Percentiles rank a stretch among this genome's conserved stretches.
Evolutionary conservation across 257 asterid species (phyloP).

Genomic region (Paulownia fortunei): DNA sequence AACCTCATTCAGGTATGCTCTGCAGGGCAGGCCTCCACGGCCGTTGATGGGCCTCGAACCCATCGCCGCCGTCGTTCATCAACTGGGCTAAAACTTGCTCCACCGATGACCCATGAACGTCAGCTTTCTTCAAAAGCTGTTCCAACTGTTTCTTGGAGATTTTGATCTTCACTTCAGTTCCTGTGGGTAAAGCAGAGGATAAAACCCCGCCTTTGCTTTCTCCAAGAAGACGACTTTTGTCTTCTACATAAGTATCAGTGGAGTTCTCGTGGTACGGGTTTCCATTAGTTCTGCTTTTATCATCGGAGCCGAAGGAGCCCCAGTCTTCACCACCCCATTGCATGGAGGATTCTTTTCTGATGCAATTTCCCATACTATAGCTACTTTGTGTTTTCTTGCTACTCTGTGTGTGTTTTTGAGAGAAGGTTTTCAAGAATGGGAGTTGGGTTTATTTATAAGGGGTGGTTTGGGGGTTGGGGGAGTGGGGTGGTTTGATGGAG

Average conservation of each 20-base stretch:
- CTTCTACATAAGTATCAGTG: neutral
- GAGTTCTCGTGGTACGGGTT: neutral
- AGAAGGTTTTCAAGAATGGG: neutral
- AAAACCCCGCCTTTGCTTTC: neutral
- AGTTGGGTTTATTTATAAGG: too few relatives aligned
- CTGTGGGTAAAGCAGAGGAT: neutral
- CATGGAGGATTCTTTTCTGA: conserved; percentile 48
- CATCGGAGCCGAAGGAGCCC: conserved; percentile 42
- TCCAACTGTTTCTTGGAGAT: conserved; percentile 59
- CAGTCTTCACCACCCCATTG: conserved; percentile 78
- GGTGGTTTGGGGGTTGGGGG: neutral
- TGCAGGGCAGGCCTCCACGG: conserved; percentile 61
- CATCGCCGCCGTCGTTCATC: conserved; percentile 34
- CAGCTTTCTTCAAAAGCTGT: conserved; percentile 39
- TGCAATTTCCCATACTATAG: conserved; percentile 64
- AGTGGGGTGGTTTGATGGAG: neutral
- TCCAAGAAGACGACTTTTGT: neutral
- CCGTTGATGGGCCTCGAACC: conserved; percentile 31
- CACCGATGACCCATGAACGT: conserved; percentile 35
- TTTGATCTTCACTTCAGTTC: conserved; percentile 62
- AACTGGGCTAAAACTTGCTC: conserved; percentile 44
- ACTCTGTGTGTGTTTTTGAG: neutral
- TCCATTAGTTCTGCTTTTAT: neutral
- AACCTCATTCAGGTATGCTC: conserved; percentile 58
- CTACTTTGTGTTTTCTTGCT: neutral